These are phyloP conservation scores for Metschnikowia baotianmanensis DNA, from an alignment of 805 yeast species.

Conservation along the genomic window DNA sequence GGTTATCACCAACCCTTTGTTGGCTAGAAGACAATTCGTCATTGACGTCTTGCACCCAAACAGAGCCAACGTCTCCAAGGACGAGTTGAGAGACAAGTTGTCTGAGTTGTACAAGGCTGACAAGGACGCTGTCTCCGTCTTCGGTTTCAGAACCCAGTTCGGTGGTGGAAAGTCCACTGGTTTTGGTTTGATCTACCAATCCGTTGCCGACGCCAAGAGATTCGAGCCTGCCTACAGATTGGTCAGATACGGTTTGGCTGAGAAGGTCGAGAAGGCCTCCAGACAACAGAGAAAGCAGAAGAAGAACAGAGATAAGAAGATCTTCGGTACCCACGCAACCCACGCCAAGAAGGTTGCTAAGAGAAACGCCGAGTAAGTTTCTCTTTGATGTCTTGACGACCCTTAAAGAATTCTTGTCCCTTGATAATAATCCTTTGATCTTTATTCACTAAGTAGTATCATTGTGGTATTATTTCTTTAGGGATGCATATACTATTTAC, in stretches of 20 bases:
- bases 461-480: conserved; percentile 20
- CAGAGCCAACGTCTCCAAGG: conserved; percentile 99
- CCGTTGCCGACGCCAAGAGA: conserved; percentile 95
- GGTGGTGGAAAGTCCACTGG: conserved; percentile 99
- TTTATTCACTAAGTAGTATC: conserved; percentile 18
- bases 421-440: conserved; percentile 19
- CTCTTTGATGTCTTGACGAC: conserved; percentile 20
- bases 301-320: conserved; percentile 99
- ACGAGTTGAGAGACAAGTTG: conserved; percentile 94
- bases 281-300: conserved; percentile 99
- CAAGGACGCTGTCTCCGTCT: conserved; percentile 93
- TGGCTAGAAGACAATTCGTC: conserved; percentile 99
- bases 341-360: conserved; percentile 90
- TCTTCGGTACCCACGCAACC: conserved; percentile 97
- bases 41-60: conserved; percentile 99
- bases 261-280: conserved; percentile 93
- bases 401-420: conserved; percentile 18
- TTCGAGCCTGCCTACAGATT: conserved; percentile 99
- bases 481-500: conserved; percentile 25
- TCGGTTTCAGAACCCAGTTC: conserved; percentile 98
- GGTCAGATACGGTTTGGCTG: conserved; percentile 97
- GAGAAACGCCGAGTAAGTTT: conserved; percentile 77
- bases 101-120: conserved; percentile 88
- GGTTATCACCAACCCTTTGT: conserved; percentile 98
- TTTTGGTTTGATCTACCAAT: conserved; percentile 98